A percentile compares a stretch with the other conserved stretches of the same genome.
These are phyloP conservation scores for Filobasidium floriforme DNA, from an alignment of 768 basidiomycete genomes.

Conservation along the genomic window DNA sequence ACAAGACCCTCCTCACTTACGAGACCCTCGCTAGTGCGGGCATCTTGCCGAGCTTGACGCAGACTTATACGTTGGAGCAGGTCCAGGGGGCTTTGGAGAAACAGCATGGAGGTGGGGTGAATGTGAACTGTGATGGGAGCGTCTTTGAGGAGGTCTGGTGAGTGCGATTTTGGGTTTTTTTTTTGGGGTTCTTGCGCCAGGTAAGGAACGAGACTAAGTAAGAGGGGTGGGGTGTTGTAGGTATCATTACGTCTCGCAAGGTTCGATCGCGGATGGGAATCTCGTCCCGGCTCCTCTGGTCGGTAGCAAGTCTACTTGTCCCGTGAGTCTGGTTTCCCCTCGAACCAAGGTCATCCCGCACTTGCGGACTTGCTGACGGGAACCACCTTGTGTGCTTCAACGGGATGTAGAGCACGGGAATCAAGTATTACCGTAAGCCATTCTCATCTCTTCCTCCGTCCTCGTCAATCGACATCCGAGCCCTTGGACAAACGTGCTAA, in stretches of 20 bases:
- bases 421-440: background rate
- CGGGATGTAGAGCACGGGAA: background rate
- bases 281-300: slow-evolving; percentile 20
- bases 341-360: background rate
- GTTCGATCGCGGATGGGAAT: slow-evolving; percentile 12
- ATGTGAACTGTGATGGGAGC: background rate
- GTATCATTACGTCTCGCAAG: slow-evolving; percentile 20
- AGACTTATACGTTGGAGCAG: slow-evolving; percentile 53
- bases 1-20: slow-evolving; percentile 63
- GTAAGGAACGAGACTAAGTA: background rate
- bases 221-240: background rate
- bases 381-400: background rate
- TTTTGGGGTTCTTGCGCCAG: too few species aligned
- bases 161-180: too few species aligned
- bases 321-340: slow-evolving; percentile 1
- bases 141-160: background rate
- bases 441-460: background rate
- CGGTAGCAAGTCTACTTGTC: slow-evolving; percentile 17
- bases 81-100: slow-evolving; percentile 25
- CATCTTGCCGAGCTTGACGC: slow-evolving; percentile 59
- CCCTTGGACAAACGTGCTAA: too few species aligned
- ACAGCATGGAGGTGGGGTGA: background rate
- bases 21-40: slow-evolving; percentile 63
- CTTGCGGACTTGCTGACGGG: background rate
- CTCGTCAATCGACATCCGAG: background rate